Conservation (phyloP, 495 filamentous ascomycete species). For the Arthonia radiata region DNA sequence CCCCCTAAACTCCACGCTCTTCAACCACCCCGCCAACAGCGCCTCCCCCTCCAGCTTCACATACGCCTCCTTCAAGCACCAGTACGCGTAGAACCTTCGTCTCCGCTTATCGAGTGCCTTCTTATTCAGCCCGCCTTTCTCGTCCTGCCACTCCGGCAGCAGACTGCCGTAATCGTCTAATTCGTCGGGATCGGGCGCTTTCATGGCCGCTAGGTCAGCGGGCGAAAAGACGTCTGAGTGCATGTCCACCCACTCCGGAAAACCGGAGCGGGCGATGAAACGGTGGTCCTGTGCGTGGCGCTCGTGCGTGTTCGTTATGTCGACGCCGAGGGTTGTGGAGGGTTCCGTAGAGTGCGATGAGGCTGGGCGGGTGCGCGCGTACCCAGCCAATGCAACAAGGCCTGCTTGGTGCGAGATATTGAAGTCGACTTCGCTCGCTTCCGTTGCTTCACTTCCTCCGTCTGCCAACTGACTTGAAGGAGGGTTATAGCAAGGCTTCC, state of each 20-base stretch:
- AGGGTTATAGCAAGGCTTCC: slow-evolving; percentile 34
- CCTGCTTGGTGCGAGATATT: slow-evolving; percentile 79
- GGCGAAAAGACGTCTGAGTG: slow-evolving; percentile 54
- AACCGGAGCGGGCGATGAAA: slow-evolving; percentile 22
- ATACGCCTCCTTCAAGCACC: slow-evolving; percentile 77
- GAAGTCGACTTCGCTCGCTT: slow-evolving; percentile 33
- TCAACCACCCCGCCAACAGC: slow-evolving; percentile 55
- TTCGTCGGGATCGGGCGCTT: slow-evolving; percentile 5
- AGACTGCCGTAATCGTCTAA: slow-evolving; percentile 11
- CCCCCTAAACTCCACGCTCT: slow-evolving; percentile 39
- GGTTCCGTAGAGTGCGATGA: too few relatives aligned
- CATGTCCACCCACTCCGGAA: slow-evolving; percentile 45
- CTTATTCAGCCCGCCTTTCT: neutral
- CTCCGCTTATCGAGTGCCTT: neutral
- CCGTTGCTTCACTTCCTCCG: too few relatives aligned
- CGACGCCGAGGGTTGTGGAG: too few relatives aligned
- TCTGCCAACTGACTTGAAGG: too few relatives aligned
- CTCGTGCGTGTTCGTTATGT: slow-evolving; percentile 56
- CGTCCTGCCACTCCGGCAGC: slow-evolving; percentile 16
- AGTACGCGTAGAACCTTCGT: slow-evolving; percentile 57
- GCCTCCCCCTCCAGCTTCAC: slow-evolving; percentile 87
- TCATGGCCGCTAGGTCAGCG: slow-evolving; percentile 32
- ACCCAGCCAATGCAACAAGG: slow-evolving; percentile 38
- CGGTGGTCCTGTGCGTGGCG: slow-evolving; percentile 26
- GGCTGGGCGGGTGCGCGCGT: slow-evolving; percentile 17